Evolutionary conservation across 2,329 filamentous ascomycete genomes (phyloP).

Genomic region (Diaporthe citri): DNA sequence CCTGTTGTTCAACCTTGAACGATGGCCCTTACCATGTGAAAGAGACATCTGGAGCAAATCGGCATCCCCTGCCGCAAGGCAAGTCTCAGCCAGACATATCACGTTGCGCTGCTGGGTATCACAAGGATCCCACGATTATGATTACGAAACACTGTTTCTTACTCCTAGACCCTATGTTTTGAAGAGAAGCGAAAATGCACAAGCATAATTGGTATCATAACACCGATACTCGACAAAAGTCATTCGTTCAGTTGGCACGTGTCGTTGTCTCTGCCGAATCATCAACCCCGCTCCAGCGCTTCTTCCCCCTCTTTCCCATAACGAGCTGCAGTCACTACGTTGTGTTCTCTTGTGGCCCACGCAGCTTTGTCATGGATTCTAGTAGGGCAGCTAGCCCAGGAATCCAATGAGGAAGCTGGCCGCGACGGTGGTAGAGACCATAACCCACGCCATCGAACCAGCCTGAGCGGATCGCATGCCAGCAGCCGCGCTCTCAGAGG

Average conservation of each 20-base stretch:
- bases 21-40: background rate
- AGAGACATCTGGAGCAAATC: background rate
- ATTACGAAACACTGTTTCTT: conserved; percentile 16
- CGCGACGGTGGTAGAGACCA: conserved; percentile 10
- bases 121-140: background rate
- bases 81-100: background rate
- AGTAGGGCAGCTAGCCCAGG: conserved; percentile 19
- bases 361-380: background rate
- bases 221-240: conserved; percentile 35
- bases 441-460: conserved; percentile 22
- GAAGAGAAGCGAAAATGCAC: conserved; percentile 36
- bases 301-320: background rate
- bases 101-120: background rate
- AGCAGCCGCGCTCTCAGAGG: conserved; percentile 23
- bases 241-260: background rate
- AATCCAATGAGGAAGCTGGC: conserved; percentile 34
- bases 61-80: too few species aligned
- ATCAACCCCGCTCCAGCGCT: background rate
- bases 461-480: conserved; percentile 30
- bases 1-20: too few species aligned
- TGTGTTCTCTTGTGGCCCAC: background rate
- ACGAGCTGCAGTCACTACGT: background rate
- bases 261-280: conserved; percentile 1
- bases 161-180: conserved; percentile 15
- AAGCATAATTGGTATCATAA: conserved; percentile 39